These are phyloP conservation scores for Schizochytrium sp. DNA, from an alignment of 108 stramenopile species.

Conservation along the genomic window DNA sequence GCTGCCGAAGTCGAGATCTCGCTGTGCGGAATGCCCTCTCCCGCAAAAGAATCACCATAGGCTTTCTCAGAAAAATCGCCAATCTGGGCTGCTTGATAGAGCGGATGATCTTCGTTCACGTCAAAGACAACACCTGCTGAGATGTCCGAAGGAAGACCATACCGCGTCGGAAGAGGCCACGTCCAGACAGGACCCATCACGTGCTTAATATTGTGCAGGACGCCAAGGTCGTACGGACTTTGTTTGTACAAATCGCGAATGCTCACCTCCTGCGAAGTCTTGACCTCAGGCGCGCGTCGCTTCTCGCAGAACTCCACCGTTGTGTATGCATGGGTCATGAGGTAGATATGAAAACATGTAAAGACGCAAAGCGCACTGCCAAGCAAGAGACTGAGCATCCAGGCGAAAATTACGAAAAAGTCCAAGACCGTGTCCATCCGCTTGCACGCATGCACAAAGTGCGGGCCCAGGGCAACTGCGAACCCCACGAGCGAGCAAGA, in stretches of 20 bases:
- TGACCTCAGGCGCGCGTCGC: not conserved
- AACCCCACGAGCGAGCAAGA: not conserved
- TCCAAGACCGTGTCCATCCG: not conserved
- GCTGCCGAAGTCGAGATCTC: not conserved
- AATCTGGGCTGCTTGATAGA: not conserved
- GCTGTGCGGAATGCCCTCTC: not conserved
- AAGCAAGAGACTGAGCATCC: not conserved
- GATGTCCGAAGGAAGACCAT: not conserved
- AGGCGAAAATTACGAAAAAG: not conserved
- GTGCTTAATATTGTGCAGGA: not conserved
- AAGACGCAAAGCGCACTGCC: not conserved
- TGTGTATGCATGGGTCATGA: not conserved
- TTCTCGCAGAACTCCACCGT: conserved; percentile 13
- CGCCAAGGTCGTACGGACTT: not conserved
- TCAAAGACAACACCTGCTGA: not conserved
- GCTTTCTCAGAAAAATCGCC: not conserved
- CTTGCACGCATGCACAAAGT: not conserved
- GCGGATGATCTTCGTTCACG: not conserved
- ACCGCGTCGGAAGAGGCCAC: not conserved
- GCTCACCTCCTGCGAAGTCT: not conserved
- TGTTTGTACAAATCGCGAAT: not conserved
- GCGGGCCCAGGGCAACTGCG: not conserved
- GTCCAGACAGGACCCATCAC: not conserved
- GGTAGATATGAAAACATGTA: not conserved
- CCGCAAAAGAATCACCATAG: not conserved